Percentiles rank a stretch among this genome's conserved stretches.
phyloP scores from a whole-genome alignment of 352 stramenopile genomes.

The Phytopythium chamaehyphon region DNA sequence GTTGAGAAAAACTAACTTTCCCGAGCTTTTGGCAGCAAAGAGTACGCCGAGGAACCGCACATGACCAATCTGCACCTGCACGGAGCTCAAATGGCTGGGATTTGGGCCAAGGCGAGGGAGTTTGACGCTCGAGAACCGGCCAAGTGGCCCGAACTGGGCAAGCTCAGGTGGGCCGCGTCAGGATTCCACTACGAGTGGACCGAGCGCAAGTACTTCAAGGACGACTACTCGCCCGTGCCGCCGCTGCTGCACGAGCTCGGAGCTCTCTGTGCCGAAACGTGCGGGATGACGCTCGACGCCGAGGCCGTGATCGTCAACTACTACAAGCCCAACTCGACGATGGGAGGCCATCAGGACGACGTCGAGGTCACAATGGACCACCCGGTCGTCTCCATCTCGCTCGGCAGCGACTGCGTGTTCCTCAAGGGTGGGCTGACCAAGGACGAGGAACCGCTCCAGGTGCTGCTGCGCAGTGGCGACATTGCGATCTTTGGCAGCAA shows the following conservation, averaged over 20 bases:
- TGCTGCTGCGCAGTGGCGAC: constrained; percentile 70
- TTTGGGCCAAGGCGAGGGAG: constrained; percentile 48
- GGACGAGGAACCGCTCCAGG: constrained; percentile 47
- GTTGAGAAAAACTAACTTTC: neutral
- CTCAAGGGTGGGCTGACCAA: constrained; percentile 69
- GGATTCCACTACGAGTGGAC: constrained; percentile 87
- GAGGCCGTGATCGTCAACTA: constrained; percentile 85
- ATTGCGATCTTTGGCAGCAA: constrained; percentile 53
- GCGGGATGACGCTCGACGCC: constrained; percentile 41
- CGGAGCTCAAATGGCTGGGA: constrained; percentile 33
- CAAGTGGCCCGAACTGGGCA: constrained; percentile 38
- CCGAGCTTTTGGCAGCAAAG: constrained; percentile 26
- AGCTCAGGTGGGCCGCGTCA: constrained; percentile 65
- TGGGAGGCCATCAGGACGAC: constrained; percentile 82
- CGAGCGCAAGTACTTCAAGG: constrained; percentile 53
- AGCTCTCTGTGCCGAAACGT: constrained; percentile 35
- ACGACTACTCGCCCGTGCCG: constrained; percentile 53
- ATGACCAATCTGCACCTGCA: constrained; percentile 79
- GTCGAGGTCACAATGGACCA: constrained; percentile 82
- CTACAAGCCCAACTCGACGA: constrained; percentile 72
- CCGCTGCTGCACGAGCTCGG: constrained; percentile 38
- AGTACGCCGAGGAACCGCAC: constrained; percentile 68
- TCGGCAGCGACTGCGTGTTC: constrained; percentile 70
- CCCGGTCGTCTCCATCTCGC: constrained; percentile 73
- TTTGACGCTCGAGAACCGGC: constrained; percentile 34